These are phyloP conservation scores for Sugiyamaella novakii DNA, from an alignment of 1,139 yeast species.

Conservation along the genomic window DNA sequence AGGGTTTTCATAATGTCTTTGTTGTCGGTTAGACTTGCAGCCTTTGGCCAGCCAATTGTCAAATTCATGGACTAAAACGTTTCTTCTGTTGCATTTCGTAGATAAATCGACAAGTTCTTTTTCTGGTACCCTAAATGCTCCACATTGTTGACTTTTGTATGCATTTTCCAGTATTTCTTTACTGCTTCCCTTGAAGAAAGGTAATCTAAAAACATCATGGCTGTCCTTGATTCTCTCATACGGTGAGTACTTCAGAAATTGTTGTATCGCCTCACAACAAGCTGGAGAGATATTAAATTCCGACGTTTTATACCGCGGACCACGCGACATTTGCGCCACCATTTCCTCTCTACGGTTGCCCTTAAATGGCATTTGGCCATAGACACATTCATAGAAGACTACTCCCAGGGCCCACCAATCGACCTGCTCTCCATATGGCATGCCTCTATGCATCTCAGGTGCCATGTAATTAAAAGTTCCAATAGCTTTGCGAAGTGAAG, in stretches of 20 bases:
- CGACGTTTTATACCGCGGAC: slow-evolving; percentile 27
- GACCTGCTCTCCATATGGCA: slow-evolving; percentile 54
- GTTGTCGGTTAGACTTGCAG: background rate
- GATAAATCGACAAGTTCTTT: slow-evolving; percentile 7
- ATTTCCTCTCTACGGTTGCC: slow-evolving; percentile 48
- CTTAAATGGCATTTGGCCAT: slow-evolving; percentile 81
- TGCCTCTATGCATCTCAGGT: slow-evolving; percentile 85
- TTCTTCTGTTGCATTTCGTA: slow-evolving; percentile 1
- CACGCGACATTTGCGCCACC: slow-evolving; percentile 25
- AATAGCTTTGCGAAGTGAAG: slow-evolving; percentile 84
- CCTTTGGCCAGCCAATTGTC: slow-evolving; percentile 4
- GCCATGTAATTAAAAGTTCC: slow-evolving; percentile 99
- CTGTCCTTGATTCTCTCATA: slow-evolving; percentile 28
- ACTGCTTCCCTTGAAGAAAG: slow-evolving; percentile 29
- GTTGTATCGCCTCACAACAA: slow-evolving; percentile 33
- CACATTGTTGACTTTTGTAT: background rate
- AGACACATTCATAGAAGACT: slow-evolving; percentile 75
- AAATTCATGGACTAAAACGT: slow-evolving; percentile 1
- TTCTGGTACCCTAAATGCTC: slow-evolving; percentile 14
- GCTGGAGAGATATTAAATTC: slow-evolving; percentile 27
- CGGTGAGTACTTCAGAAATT: slow-evolving; percentile 31
- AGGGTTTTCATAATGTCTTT: background rate
- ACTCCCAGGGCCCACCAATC: slow-evolving; percentile 96
- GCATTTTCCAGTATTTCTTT: slow-evolving; percentile 23
- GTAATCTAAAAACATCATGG: slow-evolving; percentile 27